phyloP scores from a whole-genome alignment of 2,329 filamentous ascomycete genomes.

The Trichoderma asperellum region DNA sequence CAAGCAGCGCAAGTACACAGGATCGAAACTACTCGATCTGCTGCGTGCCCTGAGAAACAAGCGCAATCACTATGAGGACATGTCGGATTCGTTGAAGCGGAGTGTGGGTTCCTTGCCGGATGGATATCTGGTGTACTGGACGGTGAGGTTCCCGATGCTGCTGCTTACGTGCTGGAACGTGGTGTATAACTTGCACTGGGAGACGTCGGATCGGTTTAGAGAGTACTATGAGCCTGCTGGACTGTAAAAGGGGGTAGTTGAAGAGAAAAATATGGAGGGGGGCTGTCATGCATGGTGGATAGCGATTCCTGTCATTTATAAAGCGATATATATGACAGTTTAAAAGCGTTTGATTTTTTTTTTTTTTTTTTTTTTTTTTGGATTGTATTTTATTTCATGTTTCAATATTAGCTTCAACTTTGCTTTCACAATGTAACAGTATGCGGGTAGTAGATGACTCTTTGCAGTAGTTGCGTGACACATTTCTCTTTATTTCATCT shows the following conservation, averaged over 20 bases:
- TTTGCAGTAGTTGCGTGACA: not conserved
- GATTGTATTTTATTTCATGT: not conserved
- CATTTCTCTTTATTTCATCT: not conserved
- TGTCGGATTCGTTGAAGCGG: slow-evolving; percentile 75
- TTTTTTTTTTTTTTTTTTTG: not conserved
- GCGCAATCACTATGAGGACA: slow-evolving; percentile 96
- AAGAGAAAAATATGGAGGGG: not conserved
- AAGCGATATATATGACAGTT: not conserved
- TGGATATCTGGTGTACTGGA: slow-evolving; percentile 86
- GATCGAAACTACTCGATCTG: slow-evolving; percentile 79
- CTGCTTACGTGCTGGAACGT: slow-evolving; percentile 79
- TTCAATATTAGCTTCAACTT: not conserved
- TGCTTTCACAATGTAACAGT: not conserved
- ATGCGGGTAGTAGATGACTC: not conserved
- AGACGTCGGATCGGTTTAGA: slow-evolving; percentile 67
- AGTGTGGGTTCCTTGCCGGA: slow-evolving; percentile 74
- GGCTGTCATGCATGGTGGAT: not conserved
- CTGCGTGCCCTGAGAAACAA: slow-evolving; percentile 91
- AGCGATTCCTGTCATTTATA: slow-evolving; percentile 3
- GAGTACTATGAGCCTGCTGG: slow-evolving; percentile 67
- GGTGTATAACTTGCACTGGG: slow-evolving; percentile 67
- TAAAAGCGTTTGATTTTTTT: slow-evolving; percentile 5
- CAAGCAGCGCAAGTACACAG: slow-evolving; percentile 94
- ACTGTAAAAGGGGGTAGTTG: slow-evolving; percentile 33
- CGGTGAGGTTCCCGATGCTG: slow-evolving; percentile 74